Evolutionary conservation across 2,329 filamentous ascomycete genomes (phyloP), one percentile per base, ranked within the genome.

Genomic region (Mycosphaerella sp.): DNA sequence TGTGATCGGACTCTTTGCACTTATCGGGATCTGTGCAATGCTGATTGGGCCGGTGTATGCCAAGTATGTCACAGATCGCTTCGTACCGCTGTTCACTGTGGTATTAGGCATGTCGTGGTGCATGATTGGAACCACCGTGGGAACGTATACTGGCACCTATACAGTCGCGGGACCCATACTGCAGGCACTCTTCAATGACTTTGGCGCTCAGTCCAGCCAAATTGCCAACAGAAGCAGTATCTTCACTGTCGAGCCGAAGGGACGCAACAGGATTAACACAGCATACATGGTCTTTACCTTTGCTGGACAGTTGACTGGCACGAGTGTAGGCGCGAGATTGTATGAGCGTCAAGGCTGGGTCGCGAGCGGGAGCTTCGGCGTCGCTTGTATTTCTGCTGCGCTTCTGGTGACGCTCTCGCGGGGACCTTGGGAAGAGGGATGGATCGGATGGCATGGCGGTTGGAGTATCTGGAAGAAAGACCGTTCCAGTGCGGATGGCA

Each of bases 281-380:
- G 85, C 83, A 1, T 93, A 89, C 62, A 93, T 91, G 87, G 76
- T 89, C 0, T 76, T 78, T 6, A 81, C 80, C 0, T 91, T 91
- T 62, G 81, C 78, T 25, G 87, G 87, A 0, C 87, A 93, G 71
- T 63, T 93, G 41, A 83, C 82, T 1, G 87, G 87, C 0, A 78
- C 75, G 2, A 68, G 71, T 8, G 73, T 69, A 0, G 78, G 78
- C 0, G 80, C 78, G 55, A 70, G 74, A 40, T 66, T 83, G 10
- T 84, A 79, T 62, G 77, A 77, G 5, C 54, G 66, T 4, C 75
- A 73, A 0, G 80, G 80, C 0, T 84, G 81, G 81, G 69, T 76
- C 2, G 70, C 70, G 12, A 78, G 74, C 54, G 80, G 79, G 0
- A 79, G 78, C 60, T 73, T 75, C 30, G 80, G 77, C 62, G 71